A percentile compares a stretch with the other conserved stretches of the same genome.
Conservation (phyloP, 495 filamentous ascomycete species). For the Aspergillus olivimuriae region DNA sequence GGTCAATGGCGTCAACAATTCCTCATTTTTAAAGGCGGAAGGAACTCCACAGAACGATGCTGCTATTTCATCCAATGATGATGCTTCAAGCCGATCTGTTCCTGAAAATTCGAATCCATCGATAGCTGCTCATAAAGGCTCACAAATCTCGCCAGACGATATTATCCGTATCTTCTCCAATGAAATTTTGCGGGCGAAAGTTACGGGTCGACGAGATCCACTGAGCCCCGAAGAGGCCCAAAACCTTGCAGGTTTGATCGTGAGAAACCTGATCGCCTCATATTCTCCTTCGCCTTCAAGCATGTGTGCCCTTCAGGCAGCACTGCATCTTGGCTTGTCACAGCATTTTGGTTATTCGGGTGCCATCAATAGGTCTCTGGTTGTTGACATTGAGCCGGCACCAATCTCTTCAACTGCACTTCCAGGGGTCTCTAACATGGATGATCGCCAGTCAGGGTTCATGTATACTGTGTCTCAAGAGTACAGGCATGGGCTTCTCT, state of each 20-base stretch:
- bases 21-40: constrained; percentile 17
- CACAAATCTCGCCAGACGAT: constrained; percentile 28
- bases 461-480: constrained; percentile 28
- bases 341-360: constrained; percentile 30
- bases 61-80: constrained; percentile 11
- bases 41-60: constrained; percentile 21
- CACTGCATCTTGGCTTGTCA: constrained; percentile 34
- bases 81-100: neutral
- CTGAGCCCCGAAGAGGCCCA: constrained; percentile 28
- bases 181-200: constrained; percentile 26
- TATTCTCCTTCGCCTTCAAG: constrained; percentile 24
- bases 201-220: constrained; percentile 22
- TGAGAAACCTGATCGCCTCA: constrained; percentile 23
- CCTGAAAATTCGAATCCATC: constrained; percentile 12
- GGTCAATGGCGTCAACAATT: constrained; percentile 56
- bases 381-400: constrained; percentile 17
- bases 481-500: constrained; percentile 21
- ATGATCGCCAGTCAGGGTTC: constrained; percentile 1
- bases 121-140: constrained; percentile 5
- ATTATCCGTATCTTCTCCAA: constrained; percentile 27
- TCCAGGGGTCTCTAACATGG: neutral
- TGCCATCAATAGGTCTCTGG: constrained; percentile 15
- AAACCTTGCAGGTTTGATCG: constrained; percentile 25
- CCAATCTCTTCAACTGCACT: neutral
- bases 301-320: constrained; percentile 18